These are phyloP conservation scores for Cenococcum geophilum DNA, from an alignment of 495 filamentous ascomycete genomes.

Conservation along the genomic window DNA sequence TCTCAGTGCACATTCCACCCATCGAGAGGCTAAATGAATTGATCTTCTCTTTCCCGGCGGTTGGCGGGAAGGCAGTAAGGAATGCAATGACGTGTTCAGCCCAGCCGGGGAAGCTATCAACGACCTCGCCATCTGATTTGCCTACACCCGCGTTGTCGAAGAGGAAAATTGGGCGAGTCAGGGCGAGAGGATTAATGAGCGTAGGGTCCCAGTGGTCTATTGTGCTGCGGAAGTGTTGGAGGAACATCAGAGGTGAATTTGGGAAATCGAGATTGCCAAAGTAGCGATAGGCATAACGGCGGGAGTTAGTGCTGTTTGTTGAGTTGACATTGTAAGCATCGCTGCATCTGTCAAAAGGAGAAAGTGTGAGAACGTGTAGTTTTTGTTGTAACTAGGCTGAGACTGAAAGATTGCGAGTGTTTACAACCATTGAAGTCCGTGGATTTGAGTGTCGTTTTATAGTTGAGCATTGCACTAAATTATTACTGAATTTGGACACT, in stretches of 20 bases:
- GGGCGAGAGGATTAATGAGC: conserved; percentile 22
- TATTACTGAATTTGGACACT: no score
- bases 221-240: conserved; percentile 5
- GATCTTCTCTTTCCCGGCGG: conserved; percentile 26
- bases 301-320: neutral
- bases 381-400: no score
- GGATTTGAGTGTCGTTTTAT: no score
- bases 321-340: neutral
- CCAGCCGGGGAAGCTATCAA: conserved; percentile 16
- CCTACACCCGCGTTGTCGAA: conserved; percentile 29
- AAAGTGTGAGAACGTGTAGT: no score
- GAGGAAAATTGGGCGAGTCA: conserved; percentile 23
- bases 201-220: conserved; percentile 23
- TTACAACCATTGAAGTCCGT: no score
- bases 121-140: conserved; percentile 14
- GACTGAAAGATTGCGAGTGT: no score
- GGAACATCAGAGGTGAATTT: neutral
- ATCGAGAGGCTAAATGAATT: conserved; percentile 27
- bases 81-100: conserved; percentile 35
- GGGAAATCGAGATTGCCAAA: neutral
- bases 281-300: neutral
- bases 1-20: conserved; percentile 21
- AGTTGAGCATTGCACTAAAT: no score
- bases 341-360: no score
- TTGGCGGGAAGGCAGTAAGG: conserved; percentile 18